These are phyloP conservation scores for Paxillus rubicundulus DNA, from an alignment of 768 basidiomycete species.

Conservation along the genomic window DNA sequence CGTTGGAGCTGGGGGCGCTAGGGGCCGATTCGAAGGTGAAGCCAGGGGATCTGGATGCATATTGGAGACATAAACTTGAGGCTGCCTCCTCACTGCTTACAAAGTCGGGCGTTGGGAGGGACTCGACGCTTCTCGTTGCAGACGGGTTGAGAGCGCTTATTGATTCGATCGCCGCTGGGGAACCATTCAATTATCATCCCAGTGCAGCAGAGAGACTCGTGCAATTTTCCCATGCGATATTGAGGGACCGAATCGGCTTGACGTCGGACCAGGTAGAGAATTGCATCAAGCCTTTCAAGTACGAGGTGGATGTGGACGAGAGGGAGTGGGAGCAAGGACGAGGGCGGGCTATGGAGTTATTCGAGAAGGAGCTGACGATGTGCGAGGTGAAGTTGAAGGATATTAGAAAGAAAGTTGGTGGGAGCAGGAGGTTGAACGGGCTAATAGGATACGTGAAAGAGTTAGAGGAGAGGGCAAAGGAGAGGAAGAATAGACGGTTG, in stretches of 20 bases:
- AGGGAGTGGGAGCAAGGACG: constrained; percentile 91
- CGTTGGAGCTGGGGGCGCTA: constrained; percentile 68
- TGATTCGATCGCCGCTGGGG: constrained; percentile 81
- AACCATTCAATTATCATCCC: constrained; percentile 92
- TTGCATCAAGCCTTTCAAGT: constrained; percentile 99
- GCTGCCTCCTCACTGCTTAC: constrained; percentile 91
- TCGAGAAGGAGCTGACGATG: constrained; percentile 79
- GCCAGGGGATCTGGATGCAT: constrained; percentile 76
- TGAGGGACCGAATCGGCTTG: constrained; percentile 88
- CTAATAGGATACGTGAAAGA: constrained; percentile 79
- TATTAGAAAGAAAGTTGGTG: constrained; percentile 86
- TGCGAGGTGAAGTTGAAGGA: constrained; percentile 87
- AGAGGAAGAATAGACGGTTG: constrained; percentile 53
- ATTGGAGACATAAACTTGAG: constrained; percentile 96
- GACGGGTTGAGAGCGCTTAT: constrained; percentile 89
- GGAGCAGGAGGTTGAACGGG: constrained; percentile 70
- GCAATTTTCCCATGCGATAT: constrained; percentile 88
- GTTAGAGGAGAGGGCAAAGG: constrained; percentile 74
- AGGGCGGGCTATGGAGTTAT: constrained; percentile 67
- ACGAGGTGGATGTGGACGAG: constrained; percentile 92
- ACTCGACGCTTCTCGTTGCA: constrained; percentile 90
- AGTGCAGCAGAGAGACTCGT: constrained; percentile 84
- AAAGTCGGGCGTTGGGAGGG: constrained; percentile 93
- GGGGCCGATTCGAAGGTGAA: constrained; percentile 68
- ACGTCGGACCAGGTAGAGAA: constrained; percentile 99